Evolutionary conservation across 2,329 filamentous ascomycete genomes (phyloP).

Genomic region (Metarhizium guizhouense): DNA sequence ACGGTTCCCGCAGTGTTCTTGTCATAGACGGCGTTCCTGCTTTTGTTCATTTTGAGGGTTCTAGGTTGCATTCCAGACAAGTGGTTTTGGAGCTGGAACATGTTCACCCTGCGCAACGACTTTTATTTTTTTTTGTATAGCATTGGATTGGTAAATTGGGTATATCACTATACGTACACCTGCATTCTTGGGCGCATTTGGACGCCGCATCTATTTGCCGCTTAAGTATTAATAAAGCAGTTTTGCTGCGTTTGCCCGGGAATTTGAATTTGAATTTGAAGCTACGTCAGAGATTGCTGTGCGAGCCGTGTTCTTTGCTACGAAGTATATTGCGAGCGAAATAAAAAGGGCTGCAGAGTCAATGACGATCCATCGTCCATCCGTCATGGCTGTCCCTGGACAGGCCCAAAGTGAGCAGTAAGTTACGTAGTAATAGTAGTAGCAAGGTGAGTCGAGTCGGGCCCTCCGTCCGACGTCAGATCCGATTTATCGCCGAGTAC

Average conservation of each 20-base stretch:
- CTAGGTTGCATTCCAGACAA: no score
- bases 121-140: not conserved
- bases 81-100: not conserved
- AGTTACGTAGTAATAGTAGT: not conserved
- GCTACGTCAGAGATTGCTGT: no score
- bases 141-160: not conserved
- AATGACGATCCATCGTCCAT: no score
- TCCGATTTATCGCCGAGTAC: constrained; percentile 14
- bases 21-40: constrained; percentile 1
- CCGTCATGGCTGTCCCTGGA: no score
- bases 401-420: no score
- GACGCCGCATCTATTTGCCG: not conserved
- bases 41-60: not conserved
- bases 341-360: no score
- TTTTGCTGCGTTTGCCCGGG: not conserved
- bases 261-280: no score
- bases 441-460: not conserved
- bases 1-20: not conserved
- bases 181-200: not conserved
- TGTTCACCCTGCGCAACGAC: not conserved
- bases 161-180: not conserved
- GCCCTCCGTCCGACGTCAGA: constrained; percentile 3
- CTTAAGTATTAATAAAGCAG: not conserved
- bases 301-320: no score
- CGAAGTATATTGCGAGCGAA: no score